Evolutionary conservation across 2,329 filamentous ascomycete species (phyloP), one percentile per base, ranked within the genome.

Genomic region (Arthrocladium fulminans): DNA sequence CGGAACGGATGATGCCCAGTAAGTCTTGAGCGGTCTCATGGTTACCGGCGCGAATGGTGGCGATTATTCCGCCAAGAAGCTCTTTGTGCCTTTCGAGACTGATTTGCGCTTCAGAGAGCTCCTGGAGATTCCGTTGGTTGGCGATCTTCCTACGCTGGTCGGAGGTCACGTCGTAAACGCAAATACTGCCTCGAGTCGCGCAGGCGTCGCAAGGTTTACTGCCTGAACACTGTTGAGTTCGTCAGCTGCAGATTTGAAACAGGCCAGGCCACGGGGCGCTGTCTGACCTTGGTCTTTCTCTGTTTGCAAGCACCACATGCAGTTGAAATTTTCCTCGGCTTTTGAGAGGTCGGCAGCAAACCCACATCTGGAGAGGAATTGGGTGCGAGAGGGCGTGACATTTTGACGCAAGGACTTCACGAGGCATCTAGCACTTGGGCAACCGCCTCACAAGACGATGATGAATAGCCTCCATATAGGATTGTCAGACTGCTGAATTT

Each of bases 301-400:
- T 56, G 53, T 40, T 59, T 59, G 47, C 56, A 57, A 13, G 56
- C 56, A 9, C 55, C 51, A 38, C 56, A 59, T 2, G 56, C 56
- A 10, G 55, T 59, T 8, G 56, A 59, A n/a, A 59, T 59, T 37
- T 59, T 59, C 20, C 55, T 51, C 20, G 48, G 32, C 20, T 52
- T 52, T 24, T 50, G 49, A n/a, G 54, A 41, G 23, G 41, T 25
- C 13, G 45, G 42, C 9, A 40, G 22, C 19, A 48, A 19, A 10
- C 17, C 19, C 22, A 43, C 24, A 1, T 49, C 49, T 8, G 45
- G 42, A 15, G 40, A 47, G 12, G 32, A 22, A 7, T 50, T 51
- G 25, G 56, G 54, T 19, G 52, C 51, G 37, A 58, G 23, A 24
- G 52, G 51, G 49, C 54, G 51, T 45, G 56, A 58, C 56, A 58